These are phyloP conservation scores for Aspergillus udagawae DNA, from an alignment of 2,329 filamentous ascomycete species.

Conservation along the genomic window DNA sequence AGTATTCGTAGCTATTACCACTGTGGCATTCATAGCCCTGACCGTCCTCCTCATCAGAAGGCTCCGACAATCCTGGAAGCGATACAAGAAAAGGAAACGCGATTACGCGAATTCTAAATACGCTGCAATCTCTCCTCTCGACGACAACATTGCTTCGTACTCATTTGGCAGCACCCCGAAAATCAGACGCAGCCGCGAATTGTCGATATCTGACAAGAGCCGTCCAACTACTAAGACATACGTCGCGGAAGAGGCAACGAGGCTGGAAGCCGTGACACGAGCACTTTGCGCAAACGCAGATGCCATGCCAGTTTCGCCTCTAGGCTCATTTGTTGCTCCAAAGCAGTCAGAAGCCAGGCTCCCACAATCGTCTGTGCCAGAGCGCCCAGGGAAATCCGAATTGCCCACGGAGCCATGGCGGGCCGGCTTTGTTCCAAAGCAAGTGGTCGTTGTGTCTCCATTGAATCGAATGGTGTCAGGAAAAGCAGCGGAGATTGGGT, in stretches of 20 bases:
- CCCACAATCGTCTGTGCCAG: neutral
- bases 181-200: slow-evolving; percentile 17
- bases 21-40: slow-evolving; percentile 20
- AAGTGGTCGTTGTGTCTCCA: slow-evolving; percentile 13
- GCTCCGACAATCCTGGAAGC: slow-evolving; percentile 11
- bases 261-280: slow-evolving; percentile 8
- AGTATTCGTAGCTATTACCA: slow-evolving; percentile 19
- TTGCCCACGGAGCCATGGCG: slow-evolving; percentile 2
- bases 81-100: slow-evolving; percentile 8
- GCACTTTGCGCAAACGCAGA: slow-evolving; percentile 10
- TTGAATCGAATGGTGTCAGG: slow-evolving; percentile 7
- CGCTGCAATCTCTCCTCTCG: slow-evolving; percentile 14
- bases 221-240: slow-evolving; percentile 22
- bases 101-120: slow-evolving; percentile 15
- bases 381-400: slow-evolving; percentile 1
- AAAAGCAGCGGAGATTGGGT: slow-evolving; percentile 4
- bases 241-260: slow-evolving; percentile 14
- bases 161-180: slow-evolving; percentile 14
- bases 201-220: slow-evolving; percentile 27
- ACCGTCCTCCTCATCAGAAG: slow-evolving; percentile 18
- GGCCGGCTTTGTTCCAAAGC: slow-evolving; percentile 10
- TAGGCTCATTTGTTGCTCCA: slow-evolving; percentile 1
- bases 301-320: slow-evolving; percentile 1
- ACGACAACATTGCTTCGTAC: slow-evolving; percentile 17
- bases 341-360: neutral